Percentiles rank a stretch among this genome's conserved stretches.
Conservation (phyloP, 805 yeast genomes). For the Jamesozyma hellenica region DNA sequence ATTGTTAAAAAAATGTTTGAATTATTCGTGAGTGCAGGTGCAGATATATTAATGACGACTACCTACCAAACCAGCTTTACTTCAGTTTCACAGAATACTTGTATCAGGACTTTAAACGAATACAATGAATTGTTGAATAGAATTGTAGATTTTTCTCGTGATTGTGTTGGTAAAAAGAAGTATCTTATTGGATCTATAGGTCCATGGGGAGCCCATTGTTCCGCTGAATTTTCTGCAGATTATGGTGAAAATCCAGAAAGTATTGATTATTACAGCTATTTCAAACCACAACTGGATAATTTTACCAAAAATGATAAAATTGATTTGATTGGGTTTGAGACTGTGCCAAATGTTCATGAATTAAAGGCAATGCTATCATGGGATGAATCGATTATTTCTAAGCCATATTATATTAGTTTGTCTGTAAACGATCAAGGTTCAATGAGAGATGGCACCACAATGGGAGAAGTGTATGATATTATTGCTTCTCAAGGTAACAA, state of each 20-base stretch:
- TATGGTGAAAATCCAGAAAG: constrained; percentile 32
- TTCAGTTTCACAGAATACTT: constrained; percentile 29
- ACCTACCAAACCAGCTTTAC: constrained; percentile 50
- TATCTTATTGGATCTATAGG: constrained; percentile 51
- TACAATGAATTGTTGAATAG: constrained; percentile 15
- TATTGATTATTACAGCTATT: constrained; percentile 27
- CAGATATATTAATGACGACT: constrained; percentile 44
- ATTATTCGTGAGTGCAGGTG: constrained; percentile 44
- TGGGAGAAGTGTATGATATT: constrained; percentile 27
- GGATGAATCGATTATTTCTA: constrained; percentile 29
- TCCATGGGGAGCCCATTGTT: constrained; percentile 63
- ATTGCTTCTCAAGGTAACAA: constrained; percentile 13
- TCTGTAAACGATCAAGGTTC: constrained; percentile 33
- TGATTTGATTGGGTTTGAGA: constrained; percentile 58
- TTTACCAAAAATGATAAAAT: constrained; percentile 42
- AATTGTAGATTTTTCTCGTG: constrained; percentile 17
- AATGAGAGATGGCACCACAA: constrained; percentile 43
- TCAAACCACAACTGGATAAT: constrained; percentile 30
- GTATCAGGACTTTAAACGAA: constrained; percentile 12
- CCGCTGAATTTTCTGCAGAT: constrained; percentile 65
- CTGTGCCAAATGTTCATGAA: constrained; percentile 57
- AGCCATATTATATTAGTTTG: constrained; percentile 37
- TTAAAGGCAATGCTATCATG: constrained; percentile 37
- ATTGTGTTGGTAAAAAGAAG: constrained; percentile 15
- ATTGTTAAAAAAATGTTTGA: constrained; percentile 39